Conservation (phyloP, 2,329 filamentous ascomycete species). For the Microthyrium microscopicum region DNA sequence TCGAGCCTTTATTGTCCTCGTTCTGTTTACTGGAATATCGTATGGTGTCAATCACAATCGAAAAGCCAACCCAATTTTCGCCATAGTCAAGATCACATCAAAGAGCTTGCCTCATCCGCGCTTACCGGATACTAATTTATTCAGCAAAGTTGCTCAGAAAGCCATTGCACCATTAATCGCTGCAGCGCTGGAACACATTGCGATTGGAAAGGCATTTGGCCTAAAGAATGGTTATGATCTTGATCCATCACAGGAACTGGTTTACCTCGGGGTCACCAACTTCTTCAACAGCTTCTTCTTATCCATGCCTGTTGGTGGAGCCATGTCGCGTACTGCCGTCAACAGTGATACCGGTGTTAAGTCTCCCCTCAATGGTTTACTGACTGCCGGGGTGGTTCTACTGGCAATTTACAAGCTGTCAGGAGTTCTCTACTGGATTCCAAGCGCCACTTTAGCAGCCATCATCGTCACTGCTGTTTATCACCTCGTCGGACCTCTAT, state of each 20-base stretch:
- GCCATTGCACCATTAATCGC: conserved; percentile 46
- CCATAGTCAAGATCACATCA: conserved; percentile 38
- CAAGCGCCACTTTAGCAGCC: conserved; percentile 45
- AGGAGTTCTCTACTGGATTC: conserved; percentile 49
- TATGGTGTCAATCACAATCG: too few relatives aligned
- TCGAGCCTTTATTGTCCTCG: too few relatives aligned
- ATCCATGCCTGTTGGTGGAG: conserved; percentile 47
- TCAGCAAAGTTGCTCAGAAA: conserved; percentile 36
- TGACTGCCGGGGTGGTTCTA: conserved; percentile 45
- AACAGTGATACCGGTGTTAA: conserved; percentile 48
- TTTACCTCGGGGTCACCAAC: conserved; percentile 45
- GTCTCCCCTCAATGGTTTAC: conserved; percentile 41
- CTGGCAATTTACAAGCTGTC: conserved; percentile 45
- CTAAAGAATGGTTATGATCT: conserved; percentile 45
- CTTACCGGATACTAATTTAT: conserved; percentile 29
- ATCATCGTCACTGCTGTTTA: conserved; percentile 51
- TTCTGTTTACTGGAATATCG: too few relatives aligned
- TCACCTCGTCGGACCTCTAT: conserved; percentile 41
- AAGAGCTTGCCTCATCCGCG: conserved; percentile 36
- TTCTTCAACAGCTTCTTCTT: conserved; percentile 50
- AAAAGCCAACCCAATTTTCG: too few relatives aligned
- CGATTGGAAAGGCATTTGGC: conserved; percentile 47
- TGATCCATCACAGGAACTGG: conserved; percentile 48
- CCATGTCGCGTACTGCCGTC: conserved; percentile 51
- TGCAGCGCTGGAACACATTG: conserved; percentile 45